Percentiles rank a stretch among this genome's conserved stretches.
Evolutionary conservation across 2,329 filamentous ascomycete species (phyloP).

Genomic region (Paracamarosporium sp.): DNA sequence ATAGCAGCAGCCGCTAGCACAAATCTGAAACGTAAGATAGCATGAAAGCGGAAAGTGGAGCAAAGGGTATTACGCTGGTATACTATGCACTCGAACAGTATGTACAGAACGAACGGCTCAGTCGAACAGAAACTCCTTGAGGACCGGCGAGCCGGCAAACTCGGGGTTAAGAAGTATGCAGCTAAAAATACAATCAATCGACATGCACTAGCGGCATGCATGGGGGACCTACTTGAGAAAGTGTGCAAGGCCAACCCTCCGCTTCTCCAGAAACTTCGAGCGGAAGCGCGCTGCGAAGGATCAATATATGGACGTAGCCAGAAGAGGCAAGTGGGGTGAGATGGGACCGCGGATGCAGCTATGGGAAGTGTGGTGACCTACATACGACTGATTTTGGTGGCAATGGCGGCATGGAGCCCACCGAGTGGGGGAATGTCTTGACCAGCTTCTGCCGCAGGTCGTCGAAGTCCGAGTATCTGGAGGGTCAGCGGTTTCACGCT

Average conservation of each 20-base stretch:
- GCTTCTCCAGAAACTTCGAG: slow-evolving; percentile 82
- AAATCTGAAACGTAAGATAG: neutral
- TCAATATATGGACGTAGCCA: slow-evolving; percentile 20
- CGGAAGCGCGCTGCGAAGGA: slow-evolving; percentile 67
- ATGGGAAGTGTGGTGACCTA: slow-evolving; percentile 52
- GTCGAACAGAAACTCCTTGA: slow-evolving; percentile 88
- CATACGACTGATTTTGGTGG: slow-evolving; percentile 92
- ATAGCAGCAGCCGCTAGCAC: neutral
- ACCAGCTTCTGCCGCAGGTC: slow-evolving; percentile 76
- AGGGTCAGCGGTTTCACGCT: slow-evolving; percentile 5
- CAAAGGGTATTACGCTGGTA: neutral
- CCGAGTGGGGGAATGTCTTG: slow-evolving; percentile 82
- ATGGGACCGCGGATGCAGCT: neutral
- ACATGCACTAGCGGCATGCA: slow-evolving; percentile 30
- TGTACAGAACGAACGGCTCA: slow-evolving; percentile 19
- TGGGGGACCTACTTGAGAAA: slow-evolving; percentile 79
- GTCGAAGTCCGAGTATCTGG: slow-evolving; percentile 91
- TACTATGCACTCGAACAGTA: neutral
- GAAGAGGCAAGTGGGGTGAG: slow-evolving; percentile 28
- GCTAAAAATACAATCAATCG: slow-evolving; percentile 55
- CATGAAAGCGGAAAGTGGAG: neutral
- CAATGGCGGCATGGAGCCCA: slow-evolving; percentile 83
- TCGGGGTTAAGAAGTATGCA: slow-evolving; percentile 93
- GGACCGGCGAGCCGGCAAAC: slow-evolving; percentile 86
- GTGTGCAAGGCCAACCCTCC: slow-evolving; percentile 83